Conservation (phyloP, 306 rosid genomes). For the Fragaria vesca region DNA sequence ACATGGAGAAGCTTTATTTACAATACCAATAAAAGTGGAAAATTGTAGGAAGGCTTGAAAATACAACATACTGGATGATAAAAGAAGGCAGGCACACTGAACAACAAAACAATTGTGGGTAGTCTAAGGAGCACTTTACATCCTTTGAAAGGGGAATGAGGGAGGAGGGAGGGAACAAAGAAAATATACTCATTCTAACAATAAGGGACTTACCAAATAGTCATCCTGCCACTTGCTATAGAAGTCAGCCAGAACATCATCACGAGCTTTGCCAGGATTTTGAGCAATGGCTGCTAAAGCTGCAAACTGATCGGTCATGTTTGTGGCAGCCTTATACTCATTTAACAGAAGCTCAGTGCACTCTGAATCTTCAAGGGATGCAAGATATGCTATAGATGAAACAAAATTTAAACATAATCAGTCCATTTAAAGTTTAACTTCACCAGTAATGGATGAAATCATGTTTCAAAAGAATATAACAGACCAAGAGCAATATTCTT, state of each 20-base stretch:
- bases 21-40: not conserved
- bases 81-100: not conserved
- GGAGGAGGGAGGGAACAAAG: not conserved
- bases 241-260: slow-evolving; percentile 81
- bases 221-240: slow-evolving; percentile 88
- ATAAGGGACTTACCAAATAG: slow-evolving; percentile 57
- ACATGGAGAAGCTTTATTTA: not conserved
- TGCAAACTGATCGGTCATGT: slow-evolving; percentile 97
- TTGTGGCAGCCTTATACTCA: slow-evolving; percentile 81
- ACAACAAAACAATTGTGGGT: not conserved
- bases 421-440: slow-evolving; percentile 18
- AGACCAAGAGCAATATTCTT: slow-evolving; percentile 88
- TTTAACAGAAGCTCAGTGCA: slow-evolving; percentile 47
- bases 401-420: slow-evolving; percentile 24
- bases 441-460: slow-evolving; percentile 9
- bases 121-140: not conserved
- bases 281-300: slow-evolving; percentile 90
- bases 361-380: slow-evolving; percentile 58
- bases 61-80: not conserved
- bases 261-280: slow-evolving; percentile 82
- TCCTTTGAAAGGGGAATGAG: not conserved
- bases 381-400: slow-evolving; percentile 70
- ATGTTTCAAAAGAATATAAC: slow-evolving; percentile 19
- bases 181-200: slow-evolving; percentile 18
- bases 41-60: not conserved